A percentile compares a stretch with the other conserved stretches of the same genome.
Evolutionary conservation across 2,329 filamentous ascomycete genomes (phyloP).

Genomic region (Cladophialophora bantiana): DNA sequence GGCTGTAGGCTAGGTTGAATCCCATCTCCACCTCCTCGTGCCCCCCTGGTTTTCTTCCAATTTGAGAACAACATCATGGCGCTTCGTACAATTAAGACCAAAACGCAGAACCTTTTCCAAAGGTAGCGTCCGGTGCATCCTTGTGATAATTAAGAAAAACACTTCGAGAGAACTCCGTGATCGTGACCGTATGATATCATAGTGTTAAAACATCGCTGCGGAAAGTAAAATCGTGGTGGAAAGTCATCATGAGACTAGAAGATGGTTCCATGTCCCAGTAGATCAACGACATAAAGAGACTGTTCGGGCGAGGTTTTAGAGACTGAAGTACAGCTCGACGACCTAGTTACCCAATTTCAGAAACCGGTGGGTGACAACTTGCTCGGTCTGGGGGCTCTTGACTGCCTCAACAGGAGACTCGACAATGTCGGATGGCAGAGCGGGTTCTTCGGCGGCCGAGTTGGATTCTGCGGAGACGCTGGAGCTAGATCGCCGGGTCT

Average conservation of each 20-base stretch:
- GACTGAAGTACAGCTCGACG: not conserved
- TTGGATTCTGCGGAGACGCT: constrained; percentile 35
- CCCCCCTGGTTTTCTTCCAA: not conserved
- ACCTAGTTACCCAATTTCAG: constrained; percentile 35
- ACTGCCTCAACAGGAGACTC: constrained; percentile 28
- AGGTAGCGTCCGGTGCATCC: not conserved
- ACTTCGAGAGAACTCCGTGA: not conserved
- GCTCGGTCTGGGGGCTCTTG: constrained; percentile 21
- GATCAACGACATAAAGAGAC: not conserved
- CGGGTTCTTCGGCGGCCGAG: constrained; percentile 31
- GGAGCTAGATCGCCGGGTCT: constrained; percentile 39
- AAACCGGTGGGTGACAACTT: constrained; percentile 23
- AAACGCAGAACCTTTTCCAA: not conserved
- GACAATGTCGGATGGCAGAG: constrained; percentile 26
- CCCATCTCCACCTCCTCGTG: not conserved
- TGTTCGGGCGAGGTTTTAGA: not conserved
- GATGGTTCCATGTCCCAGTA: not conserved
- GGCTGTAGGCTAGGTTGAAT: not conserved
- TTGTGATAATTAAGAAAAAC: not conserved
- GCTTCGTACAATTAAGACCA: not conserved
- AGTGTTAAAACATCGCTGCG: not conserved
- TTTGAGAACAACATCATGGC: not conserved
- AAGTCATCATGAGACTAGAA: not conserved
- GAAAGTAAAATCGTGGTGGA: not conserved
- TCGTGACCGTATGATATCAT: not conserved